Base-by-base conservation (phyloP, 176 grass and related monocot genomes). In the Avena insularis region DNA sequence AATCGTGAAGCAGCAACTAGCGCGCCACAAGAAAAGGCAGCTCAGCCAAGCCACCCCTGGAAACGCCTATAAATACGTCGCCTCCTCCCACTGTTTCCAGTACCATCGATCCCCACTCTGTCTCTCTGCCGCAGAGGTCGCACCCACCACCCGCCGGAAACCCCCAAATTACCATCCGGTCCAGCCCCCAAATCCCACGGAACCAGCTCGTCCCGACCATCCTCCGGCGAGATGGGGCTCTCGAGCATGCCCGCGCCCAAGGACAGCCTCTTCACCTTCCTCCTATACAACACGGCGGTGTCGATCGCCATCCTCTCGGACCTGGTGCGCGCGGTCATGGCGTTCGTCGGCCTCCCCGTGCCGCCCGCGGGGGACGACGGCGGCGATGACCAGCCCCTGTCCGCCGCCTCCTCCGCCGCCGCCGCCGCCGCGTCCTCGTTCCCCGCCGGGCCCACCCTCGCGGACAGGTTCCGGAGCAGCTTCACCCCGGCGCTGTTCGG, bases 161-260 rank as follows among this genome's bases (percentile, higher is more conserved):
- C 12, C 31, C 45, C 51, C 6, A 82, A 82, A 71, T 90, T 73
- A 50, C 84, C 78, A 83, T 14, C 79, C n/a, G 27, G 43, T 54
- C 79, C 83, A 64, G 8, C 48, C 47, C 59, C 83, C 83, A 82
- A 86, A 82, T 77, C 79, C 10, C 14, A 49, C 31, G 50, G 8
- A 61, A 19, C 59, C n/a, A 47, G n/a, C 69, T 58, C 58, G 17
- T 16, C 43, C 50, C n/a, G 12, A 25, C 23, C 69, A 31, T 8
- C 8, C 79, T 3, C 17, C 63, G 25, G 13, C 59, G 66, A 78
- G 88, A 98, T 98, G 96, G 96, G 96, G 43, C 85, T 98, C 25
- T 95, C 88, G 10, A 94, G 92, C 87, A 91, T 95, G 84, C 90
- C 91, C 70, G 80, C 89, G 84, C 93, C 93, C 29, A 91, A 89